Evolutionary conservation across 164 flowering plant species (phyloP).

Genomic region (Liriodendron chinense): DNA sequence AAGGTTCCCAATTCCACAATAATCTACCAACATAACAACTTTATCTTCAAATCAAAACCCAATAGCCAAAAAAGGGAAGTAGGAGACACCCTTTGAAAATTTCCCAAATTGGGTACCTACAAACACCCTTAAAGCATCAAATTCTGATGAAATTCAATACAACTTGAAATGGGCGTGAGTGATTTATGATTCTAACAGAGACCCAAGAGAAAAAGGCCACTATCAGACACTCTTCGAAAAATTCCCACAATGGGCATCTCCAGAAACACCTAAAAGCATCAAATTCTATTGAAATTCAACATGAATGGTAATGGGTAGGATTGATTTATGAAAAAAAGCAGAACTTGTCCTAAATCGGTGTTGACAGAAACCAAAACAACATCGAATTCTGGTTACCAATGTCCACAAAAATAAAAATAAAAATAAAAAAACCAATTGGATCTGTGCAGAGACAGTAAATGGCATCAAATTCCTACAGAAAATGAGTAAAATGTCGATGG

Average conservation of each 20-base stretch:
- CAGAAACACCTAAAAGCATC: conserved; percentile 33
- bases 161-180: neutral
- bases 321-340: neutral
- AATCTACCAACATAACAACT: neutral
- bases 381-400: conserved; percentile 42
- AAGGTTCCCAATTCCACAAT: neutral
- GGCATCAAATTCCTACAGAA: conserved; percentile 37
- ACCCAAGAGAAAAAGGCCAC: neutral
- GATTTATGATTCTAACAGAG: neutral
- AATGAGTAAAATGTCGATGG: conserved; percentile 8
- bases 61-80: conserved; percentile 16
- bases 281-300: conserved; percentile 39
- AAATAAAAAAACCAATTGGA: conserved; percentile 45
- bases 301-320: conserved; percentile 25
- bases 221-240: neutral
- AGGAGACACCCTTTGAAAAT: conserved; percentile 34
- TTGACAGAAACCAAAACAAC: conserved; percentile 25
- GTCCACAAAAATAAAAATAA: conserved; percentile 17
- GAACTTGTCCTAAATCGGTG: conserved; percentile 17
- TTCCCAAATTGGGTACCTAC: conserved; percentile 15
- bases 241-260: conserved; percentile 21
- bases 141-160: neutral
- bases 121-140: neutral
- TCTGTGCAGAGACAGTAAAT: conserved; percentile 39
- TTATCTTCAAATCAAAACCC: conserved; percentile 18